Percentiles rank a stretch among this genome's conserved stretches.
These are phyloP conservation scores for Paspalum vaginatum DNA, from an alignment of 176 grass and related monocot species.

Conservation along the genomic window DNA sequence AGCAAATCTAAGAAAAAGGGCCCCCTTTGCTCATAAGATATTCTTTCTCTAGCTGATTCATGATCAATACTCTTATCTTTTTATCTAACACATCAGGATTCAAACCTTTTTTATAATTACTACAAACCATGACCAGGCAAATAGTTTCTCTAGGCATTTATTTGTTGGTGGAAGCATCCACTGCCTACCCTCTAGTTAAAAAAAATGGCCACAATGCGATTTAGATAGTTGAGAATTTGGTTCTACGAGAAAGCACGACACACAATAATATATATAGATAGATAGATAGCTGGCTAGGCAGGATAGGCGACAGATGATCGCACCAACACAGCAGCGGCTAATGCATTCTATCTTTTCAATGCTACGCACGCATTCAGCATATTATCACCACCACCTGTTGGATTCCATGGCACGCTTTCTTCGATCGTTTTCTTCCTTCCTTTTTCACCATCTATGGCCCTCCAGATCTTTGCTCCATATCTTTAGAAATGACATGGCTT, in stretches of 20 bases:
- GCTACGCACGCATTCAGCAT: not conserved
- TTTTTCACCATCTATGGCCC: not conserved
- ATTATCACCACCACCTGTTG: not conserved
- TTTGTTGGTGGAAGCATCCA: constrained; percentile 12
- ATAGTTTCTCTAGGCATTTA: constrained; percentile 6
- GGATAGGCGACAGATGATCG: not conserved
- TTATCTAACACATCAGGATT: not conserved
- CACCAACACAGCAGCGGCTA: constrained; percentile 1
- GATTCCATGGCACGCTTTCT: constrained; percentile 12
- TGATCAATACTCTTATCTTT: not conserved
- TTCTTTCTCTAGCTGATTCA: constrained; percentile 2
- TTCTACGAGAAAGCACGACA: not conserved
- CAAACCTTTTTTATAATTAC: not conserved
- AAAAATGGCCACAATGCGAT: constrained; percentile 14
- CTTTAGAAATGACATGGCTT: constrained; percentile 26
- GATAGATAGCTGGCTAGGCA: too few species aligned
- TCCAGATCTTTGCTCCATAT: constrained; percentile 35
- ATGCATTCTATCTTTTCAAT: not conserved
- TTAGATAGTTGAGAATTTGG: not conserved
- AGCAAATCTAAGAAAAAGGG: not conserved
- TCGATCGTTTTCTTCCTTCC: not conserved
- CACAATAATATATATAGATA: not conserved
- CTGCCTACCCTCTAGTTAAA: not conserved
- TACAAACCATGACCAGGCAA: not conserved
- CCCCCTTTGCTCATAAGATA: not conserved